Base-by-base conservation (phyloP, 345 rosid genomes). In the Camelina sativa region DNA sequence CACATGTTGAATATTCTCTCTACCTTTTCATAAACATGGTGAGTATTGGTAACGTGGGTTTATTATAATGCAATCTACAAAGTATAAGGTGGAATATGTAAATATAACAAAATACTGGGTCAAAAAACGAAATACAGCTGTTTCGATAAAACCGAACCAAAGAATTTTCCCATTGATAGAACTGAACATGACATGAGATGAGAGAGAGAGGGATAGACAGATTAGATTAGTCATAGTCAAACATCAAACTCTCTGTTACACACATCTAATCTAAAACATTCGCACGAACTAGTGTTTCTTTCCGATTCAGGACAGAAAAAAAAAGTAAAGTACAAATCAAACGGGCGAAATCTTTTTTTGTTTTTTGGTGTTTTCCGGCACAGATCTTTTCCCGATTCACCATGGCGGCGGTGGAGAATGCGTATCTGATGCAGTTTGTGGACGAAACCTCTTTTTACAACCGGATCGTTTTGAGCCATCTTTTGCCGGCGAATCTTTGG, bases 391-490 rank as follows among this genome's bases (percentile, higher is more conserved):
- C 62, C 65, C 73, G 61, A 37, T 44, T n/a, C 4, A 60, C 38
- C 46, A 73, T 38, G 78, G 73, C 47, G 51, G 54, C 57, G 67
- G 30, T 28, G 30, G 81, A 72, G 38, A 2, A 30, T 55, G 60
- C 44, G 4, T 80, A 89, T 69, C 79, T 83, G 80, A 80, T 74
- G 77, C 81, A 65, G 46, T 85, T 89, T 70, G 34, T 67, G 7
- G 80, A 81, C 15, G 97, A 90, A 65, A 86, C 97, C 4, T 64
- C 85, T 7, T 60, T 87, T 44, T 95, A 82, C 79, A 95, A 95
- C 79, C 77, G 82, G 81, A 81, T 92, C 70, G 96, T 92, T 25
- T 77, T 95, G 64, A 83, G 83, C 1, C 75, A 69, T 55, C 85
- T 91, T 38, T 58, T 91, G 58, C 96, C 96, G n/a, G 67, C 81